Evolutionary conservation across 345 rosid genomes (phyloP), one percentile per base, ranked within the genome.

Genomic region (Luvunga scandens): DNA sequence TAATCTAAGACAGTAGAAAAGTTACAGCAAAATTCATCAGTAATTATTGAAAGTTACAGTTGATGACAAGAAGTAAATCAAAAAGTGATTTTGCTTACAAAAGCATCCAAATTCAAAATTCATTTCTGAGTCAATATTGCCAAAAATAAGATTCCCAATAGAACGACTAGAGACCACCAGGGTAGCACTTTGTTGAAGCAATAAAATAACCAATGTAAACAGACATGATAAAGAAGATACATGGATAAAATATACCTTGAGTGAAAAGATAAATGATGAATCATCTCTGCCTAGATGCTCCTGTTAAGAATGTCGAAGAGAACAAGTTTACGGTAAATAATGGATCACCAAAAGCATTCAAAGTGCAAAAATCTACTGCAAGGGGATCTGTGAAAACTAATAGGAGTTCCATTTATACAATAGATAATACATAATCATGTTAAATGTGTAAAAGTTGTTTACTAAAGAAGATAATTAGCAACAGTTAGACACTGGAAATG

Each of bases 241-340:
- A 73, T 56, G 77, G 30, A 45, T 21, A 71, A 72, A 80, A 68
- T 67, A 68, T 84, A 91, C 99, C 97, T 92, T 96, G 69, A 92
- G 90, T 42, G 97, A 92, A 86, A 92, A 96, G 82, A 90, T 84
- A 86, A 96, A 96, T 42, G 98, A 83, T 50, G 84, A 85, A 84
- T 94, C 97, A 79, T 96, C 98, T 82, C 93, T 88, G 77, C 94
- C 91, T 88, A 91, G 82, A 87, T 96, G 98, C 84, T 90, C 98
- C 97, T 95, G 97, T 76, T 64, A 28, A 48, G 48, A 64, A 72
- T 45, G 66, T 38, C 72, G 42, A 74, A 48, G 39, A 27, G 42
- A 63, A 42, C 27, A 28, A 55, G 18, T 55, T 64, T 6, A 9
- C n/a, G 18, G 25, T 33, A 13, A 33, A 10, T 45, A 65, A 63